Percentiles rank a stretch among this genome's conserved stretches.
Conservation (phyloP, 202 grass and related monocot genomes). For the Panicum virgatum region DNA sequence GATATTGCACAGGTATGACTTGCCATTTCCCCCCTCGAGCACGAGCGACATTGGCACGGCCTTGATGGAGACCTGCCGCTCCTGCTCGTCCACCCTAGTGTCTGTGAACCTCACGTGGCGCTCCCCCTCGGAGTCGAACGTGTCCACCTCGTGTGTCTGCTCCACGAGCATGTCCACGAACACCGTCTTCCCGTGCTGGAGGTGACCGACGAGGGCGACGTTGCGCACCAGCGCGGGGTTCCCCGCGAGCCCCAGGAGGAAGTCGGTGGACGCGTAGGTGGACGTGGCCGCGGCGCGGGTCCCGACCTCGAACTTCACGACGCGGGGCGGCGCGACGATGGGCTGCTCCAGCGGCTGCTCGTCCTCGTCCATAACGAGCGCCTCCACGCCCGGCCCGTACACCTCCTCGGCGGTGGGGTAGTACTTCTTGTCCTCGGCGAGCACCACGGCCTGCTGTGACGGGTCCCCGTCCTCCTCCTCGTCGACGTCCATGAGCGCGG, state of each 20-base stretch:
- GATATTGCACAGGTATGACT: constrained; percentile 96
- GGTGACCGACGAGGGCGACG: constrained; percentile 84
- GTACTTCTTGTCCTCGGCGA: constrained; percentile 99
- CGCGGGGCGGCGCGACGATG: constrained; percentile 80
- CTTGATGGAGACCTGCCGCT: constrained; percentile 95
- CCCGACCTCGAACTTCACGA: constrained; percentile 77
- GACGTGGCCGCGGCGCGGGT: constrained; percentile 63
- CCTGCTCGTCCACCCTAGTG: constrained; percentile 95
- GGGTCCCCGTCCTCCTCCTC: constrained; percentile 55
- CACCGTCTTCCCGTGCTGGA: constrained; percentile 96
- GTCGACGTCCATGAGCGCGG: constrained; percentile 59
- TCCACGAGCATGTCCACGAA: constrained; percentile 99
- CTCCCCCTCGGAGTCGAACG: constrained; percentile 81
- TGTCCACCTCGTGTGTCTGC: constrained; percentile 94
- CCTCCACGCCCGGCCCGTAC: constrained; percentile 88
- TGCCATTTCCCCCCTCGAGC: constrained; percentile 84
- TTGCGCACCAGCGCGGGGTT: constrained; percentile 84
- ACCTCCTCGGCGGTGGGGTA: constrained; percentile 99
- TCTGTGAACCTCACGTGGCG: constrained; percentile 84
- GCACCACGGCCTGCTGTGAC: constrained; percentile 67
- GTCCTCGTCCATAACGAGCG: constrained; percentile 99
- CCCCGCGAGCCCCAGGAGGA: constrained; percentile 88
- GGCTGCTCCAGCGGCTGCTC: constrained; percentile 89
- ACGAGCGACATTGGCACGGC: constrained; percentile 95
- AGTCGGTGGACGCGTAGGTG: constrained; percentile 85